phyloP scores from a whole-genome alignment of 208 protist species.

The Endotrypanum monterogeii region DNA sequence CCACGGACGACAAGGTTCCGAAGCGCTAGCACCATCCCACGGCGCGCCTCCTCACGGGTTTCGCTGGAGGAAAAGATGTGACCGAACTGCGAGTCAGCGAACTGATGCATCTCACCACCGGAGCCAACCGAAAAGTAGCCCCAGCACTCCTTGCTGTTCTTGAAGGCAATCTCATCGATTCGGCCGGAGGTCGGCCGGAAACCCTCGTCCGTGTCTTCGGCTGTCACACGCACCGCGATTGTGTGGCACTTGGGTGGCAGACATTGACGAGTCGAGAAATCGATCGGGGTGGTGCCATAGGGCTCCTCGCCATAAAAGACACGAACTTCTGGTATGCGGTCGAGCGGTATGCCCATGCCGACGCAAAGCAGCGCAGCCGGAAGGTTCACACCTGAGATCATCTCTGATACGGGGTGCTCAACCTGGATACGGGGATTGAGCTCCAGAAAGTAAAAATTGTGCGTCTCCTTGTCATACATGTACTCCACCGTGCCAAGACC shows the following conservation, averaged over 20 bases:
- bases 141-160: conserved; percentile 96
- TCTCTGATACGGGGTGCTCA: conserved; percentile 98
- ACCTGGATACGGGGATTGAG: conserved; percentile 98
- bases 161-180: conserved; percentile 96
- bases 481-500: conserved; percentile 97
- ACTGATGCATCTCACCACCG: conserved; percentile 92
- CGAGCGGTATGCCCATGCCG: conserved; percentile 96
- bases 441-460: conserved; percentile 96
- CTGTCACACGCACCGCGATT: conserved; percentile 97
- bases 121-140: conserved; percentile 97
- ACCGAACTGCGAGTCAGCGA: conserved; percentile 98
- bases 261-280: conserved; percentile 77
- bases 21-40: conserved; percentile 91
- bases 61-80: conserved; percentile 96
- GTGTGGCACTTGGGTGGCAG: conserved; percentile 88
- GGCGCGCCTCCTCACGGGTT: conserved; percentile 94
- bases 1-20: conserved; percentile 95
- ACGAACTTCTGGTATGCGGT: conserved; percentile 96
- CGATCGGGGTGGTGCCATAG: conserved; percentile 75
- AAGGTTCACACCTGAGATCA: conserved; percentile 96
- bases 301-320: conserved; percentile 90
- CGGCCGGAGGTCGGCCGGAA: conserved; percentile 96
- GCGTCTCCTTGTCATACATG: conserved; percentile 92
- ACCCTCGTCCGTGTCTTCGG: conserved; percentile 96
- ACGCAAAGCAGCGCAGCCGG: conserved; percentile 96